Percentiles rank a stretch among this genome's conserved stretches.
phyloP scores from a whole-genome alignment of 2,329 filamentous ascomycete genomes.

The Hypocreales sp. region DNA sequence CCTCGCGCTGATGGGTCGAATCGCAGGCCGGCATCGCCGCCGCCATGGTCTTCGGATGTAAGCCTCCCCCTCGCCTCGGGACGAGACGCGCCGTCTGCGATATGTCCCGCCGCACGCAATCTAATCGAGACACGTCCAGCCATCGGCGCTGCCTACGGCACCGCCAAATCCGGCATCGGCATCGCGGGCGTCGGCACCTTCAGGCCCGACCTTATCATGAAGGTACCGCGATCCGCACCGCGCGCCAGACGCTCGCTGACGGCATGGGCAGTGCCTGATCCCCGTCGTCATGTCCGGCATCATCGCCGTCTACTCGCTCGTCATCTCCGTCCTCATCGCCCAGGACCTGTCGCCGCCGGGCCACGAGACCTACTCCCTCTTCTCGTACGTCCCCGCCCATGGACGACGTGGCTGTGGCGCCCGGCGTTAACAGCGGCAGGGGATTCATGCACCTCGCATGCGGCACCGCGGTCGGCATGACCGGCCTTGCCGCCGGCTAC shows the following conservation, averaged over 20 bases:
- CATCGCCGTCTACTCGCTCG: conserved; percentile 92
- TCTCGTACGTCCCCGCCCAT: conserved; percentile 41
- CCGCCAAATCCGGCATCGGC: conserved; percentile 76
- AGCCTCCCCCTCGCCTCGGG: conserved; percentile 14
- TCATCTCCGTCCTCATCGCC: conserved; percentile 91
- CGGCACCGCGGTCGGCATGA: conserved; percentile 80
- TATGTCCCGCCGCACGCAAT: conserved; percentile 4
- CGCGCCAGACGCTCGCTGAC: not conserved
- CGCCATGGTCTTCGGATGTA: conserved; percentile 78
- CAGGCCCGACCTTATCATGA: conserved; percentile 80
- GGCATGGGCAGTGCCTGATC: conserved; percentile 51
- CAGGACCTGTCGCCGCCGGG: conserved; percentile 66
- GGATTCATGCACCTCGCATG: conserved; percentile 90
- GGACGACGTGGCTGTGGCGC: too few relatives aligned
- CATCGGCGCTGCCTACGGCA: conserved; percentile 70
- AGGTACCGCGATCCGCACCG: conserved; percentile 34
- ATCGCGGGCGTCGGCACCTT: conserved; percentile 78
- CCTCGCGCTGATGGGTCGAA: conserved; percentile 9
- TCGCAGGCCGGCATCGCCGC: conserved; percentile 58
- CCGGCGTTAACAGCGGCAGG: too few relatives aligned
- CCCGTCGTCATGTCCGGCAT: conserved; percentile 98
- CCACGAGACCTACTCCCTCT: conserved; percentile 60
- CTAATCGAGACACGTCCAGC: conserved; percentile 18
- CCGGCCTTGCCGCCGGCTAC: conserved; percentile 87
- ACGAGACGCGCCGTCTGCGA: not conserved